A percentile compares a stretch with the other conserved stretches of the same genome.
Conservation (phyloP, 345 rosid genomes). For the Lumnitzera racemosa region DNA sequence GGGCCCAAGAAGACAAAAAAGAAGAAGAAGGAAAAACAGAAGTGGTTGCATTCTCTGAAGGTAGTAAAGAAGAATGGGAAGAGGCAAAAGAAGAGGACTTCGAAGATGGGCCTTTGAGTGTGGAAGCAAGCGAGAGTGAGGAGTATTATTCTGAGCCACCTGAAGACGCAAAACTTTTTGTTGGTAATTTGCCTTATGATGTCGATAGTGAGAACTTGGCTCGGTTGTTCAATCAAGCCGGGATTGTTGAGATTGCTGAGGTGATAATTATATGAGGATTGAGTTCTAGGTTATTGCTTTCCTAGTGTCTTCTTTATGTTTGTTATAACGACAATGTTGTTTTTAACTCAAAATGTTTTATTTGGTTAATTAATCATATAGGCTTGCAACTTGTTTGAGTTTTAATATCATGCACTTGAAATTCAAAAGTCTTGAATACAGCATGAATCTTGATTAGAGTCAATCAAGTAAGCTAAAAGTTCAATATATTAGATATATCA, state of each 20-base stretch:
- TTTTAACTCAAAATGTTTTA: background rate
- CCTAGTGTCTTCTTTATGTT: background rate
- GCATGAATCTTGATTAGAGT: too few relatives aligned
- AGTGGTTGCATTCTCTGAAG: background rate
- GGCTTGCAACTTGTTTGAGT: too few relatives aligned
- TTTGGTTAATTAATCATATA: background rate
- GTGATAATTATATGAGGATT: conserved; percentile 17
- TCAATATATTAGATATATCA: too few relatives aligned
- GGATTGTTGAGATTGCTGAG: conserved; percentile 94
- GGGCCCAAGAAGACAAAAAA: background rate
- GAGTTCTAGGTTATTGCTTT: background rate
- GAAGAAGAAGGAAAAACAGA: background rate
- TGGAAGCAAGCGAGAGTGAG: conserved; percentile 13
- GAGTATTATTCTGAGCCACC: conserved; percentile 42
- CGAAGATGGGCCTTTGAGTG: conserved; percentile 11
- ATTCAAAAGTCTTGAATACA: too few relatives aligned
- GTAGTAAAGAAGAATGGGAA: too few relatives aligned
- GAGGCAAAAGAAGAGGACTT: conserved; percentile 10
- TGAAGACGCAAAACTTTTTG: conserved; percentile 82
- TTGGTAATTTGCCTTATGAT: conserved; percentile 79
- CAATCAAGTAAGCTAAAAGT: too few relatives aligned
- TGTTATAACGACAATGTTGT: background rate
- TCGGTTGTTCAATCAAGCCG: conserved; percentile 80
- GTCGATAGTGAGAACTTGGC: conserved; percentile 80
- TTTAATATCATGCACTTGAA: too few relatives aligned